Evolutionary conservation across 257 asterid species (phyloP).

Genomic region (Solanum rostratum): DNA sequence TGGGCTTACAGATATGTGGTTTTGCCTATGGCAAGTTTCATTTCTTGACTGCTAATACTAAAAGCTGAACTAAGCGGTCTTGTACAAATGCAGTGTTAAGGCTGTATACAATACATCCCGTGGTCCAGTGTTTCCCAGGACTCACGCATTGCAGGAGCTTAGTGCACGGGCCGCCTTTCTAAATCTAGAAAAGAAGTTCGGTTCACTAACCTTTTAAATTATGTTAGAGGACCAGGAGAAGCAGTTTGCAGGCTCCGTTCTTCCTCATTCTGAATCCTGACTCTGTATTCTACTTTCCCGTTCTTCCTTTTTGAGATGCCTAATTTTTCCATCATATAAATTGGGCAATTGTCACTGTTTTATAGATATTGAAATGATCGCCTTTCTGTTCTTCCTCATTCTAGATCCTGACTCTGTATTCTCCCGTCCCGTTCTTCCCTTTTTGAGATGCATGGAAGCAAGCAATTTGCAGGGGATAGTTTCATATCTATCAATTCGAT

Average conservation of each 20-base stretch:
- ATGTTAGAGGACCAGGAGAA: not conserved
- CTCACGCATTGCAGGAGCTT: not conserved
- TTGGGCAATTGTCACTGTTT: not conserved
- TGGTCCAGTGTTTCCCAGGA: not conserved
- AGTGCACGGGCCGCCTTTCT: not conserved
- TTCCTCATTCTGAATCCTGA: not conserved
- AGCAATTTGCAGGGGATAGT: not conserved
- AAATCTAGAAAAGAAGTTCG: not conserved
- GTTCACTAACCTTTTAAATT: not conserved
- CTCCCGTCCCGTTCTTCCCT: not conserved
- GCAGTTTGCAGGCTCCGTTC: not conserved
- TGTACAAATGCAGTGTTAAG: no score
- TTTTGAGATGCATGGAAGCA: not conserved
- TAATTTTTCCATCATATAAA: not conserved
- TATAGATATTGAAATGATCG: not conserved
- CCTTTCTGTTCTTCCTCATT: not conserved
- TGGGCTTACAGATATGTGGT: not conserved
- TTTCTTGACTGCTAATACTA: not conserved
- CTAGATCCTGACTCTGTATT: not conserved
- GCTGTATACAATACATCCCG: no score
- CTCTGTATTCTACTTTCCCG: not conserved
- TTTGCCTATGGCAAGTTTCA: not conserved
- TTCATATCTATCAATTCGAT: not conserved
- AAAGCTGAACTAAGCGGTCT: not conserved
- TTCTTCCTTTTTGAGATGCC: not conserved